These are phyloP conservation scores for Raddia guianensis DNA, from an alignment of 176 grass and related monocot genomes.

Conservation along the genomic window DNA sequence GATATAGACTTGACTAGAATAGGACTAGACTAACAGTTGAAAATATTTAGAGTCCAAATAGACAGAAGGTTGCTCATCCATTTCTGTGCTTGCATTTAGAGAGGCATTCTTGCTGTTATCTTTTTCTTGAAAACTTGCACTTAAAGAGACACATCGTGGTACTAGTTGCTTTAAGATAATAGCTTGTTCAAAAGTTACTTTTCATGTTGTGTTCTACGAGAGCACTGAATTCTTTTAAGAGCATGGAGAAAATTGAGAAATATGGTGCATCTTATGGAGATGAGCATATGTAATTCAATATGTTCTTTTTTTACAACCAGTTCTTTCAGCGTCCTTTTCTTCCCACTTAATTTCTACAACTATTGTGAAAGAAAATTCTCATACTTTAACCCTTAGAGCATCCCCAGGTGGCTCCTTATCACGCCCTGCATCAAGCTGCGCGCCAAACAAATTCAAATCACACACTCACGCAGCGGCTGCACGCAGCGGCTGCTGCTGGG, in stretches of 20 bases:
- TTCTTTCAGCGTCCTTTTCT: neutral
- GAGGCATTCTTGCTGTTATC: neutral
- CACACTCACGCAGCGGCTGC: too few relatives aligned
- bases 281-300: neutral
- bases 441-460: too few relatives aligned
- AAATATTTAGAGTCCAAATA: neutral
- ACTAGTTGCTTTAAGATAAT: constrained; percentile 1
- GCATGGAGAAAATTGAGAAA: neutral
- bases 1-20: neutral
- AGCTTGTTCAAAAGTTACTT: neutral
- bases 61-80: neutral
- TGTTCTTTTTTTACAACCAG: neutral
- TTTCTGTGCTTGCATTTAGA: constrained; percentile 18
- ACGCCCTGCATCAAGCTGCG: too few relatives aligned
- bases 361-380: neutral
- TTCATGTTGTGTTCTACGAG: constrained; percentile 6
- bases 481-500: too few relatives aligned
- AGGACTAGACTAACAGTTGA: neutral
- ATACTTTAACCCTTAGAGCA: neutral
- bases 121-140: neutral
- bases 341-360: neutral
- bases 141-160: neutral
- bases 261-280: neutral
- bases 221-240: neutral
- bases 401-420: too few relatives aligned